A percentile compares a stretch with the other conserved stretches of the same genome.
phyloP scores from a whole-genome alignment of 177 flowering plant species.

The Vitis hybrid region DNA sequence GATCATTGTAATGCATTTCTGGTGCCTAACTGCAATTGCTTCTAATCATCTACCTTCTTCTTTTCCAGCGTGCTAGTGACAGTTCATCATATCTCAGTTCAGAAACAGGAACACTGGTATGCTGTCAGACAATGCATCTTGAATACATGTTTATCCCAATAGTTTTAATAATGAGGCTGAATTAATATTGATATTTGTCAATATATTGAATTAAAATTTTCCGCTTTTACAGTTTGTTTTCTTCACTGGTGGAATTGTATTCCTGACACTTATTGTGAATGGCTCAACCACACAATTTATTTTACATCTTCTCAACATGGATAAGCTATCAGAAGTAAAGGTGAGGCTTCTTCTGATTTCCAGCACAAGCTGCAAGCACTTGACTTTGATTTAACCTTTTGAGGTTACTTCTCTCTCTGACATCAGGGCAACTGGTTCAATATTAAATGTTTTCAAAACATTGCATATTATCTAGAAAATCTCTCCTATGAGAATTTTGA shows the following conservation, averaged over 20 bases:
- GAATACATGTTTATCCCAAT: neutral
- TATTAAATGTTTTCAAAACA: neutral
- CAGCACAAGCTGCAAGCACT: neutral
- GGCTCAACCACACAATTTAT: constrained; percentile 95
- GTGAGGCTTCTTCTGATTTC: constrained; percentile 29
- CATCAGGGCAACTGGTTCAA: neutral
- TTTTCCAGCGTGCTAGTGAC: constrained; percentile 65
- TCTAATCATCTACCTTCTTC: neutral
- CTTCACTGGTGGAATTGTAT: constrained; percentile 94
- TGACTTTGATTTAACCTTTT: neutral
- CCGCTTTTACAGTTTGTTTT: constrained; percentile 74
- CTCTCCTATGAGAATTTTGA: neutral
- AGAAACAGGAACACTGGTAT: constrained; percentile 81
- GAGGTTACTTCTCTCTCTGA: neutral
- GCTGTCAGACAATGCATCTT: constrained; percentile 14
- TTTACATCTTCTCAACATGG: constrained; percentile 66
- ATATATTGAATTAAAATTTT: constrained; percentile 8
- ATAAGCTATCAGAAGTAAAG: constrained; percentile 73
- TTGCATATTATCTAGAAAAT: neutral
- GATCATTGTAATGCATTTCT: neutral
- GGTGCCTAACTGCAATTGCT: neutral
- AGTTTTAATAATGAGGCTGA: neutral
- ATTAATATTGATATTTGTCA: neutral
- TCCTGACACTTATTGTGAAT: constrained; percentile 86
- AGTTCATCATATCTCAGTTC: constrained; percentile 41